A percentile compares a stretch with the other conserved stretches of the same genome.
Conservation (phyloP, 768 basidiomycete genomes). For the Ramaria rubella region DNA sequence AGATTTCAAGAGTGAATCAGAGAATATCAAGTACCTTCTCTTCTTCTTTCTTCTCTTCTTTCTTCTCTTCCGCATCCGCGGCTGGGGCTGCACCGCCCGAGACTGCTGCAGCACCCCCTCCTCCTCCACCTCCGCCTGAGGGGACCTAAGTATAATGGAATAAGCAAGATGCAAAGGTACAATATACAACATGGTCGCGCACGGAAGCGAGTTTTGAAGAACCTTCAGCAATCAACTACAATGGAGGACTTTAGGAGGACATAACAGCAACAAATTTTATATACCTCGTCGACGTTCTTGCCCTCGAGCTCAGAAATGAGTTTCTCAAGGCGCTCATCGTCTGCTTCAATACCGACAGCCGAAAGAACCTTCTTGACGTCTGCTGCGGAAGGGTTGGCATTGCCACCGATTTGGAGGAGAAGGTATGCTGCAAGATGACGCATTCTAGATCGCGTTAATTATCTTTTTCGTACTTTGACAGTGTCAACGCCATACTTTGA, state of each 20-base stretch:
- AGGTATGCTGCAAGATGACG: constrained; percentile 94
- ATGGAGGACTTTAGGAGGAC: neutral
- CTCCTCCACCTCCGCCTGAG: constrained; percentile 76
- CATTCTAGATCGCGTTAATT: constrained; percentile 37
- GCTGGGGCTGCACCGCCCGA: constrained; percentile 49
- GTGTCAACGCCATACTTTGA: constrained; percentile 28
- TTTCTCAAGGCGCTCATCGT: constrained; percentile 71
- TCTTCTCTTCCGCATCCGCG: constrained; percentile 66
- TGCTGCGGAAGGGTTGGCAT: constrained; percentile 72
- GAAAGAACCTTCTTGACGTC: constrained; percentile 86
- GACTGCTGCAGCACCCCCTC: constrained; percentile 46
- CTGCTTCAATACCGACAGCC: constrained; percentile 83
- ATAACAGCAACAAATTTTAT: constrained; percentile 18
- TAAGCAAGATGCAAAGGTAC: constrained; percentile 1
- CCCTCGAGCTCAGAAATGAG: constrained; percentile 86
- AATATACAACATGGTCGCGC: constrained; percentile 23
- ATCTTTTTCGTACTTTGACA: neutral
- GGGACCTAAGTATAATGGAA: constrained; percentile 53
- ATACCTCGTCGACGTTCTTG: constrained; percentile 79
- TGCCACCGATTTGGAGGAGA: constrained; percentile 93
- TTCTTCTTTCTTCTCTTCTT: constrained; percentile 81
- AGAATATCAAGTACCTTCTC: constrained; percentile 55
- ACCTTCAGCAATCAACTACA: constrained; percentile 85
- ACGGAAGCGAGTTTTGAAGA: constrained; percentile 92
- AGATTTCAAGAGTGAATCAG: neutral